Conservation (phyloP, 2,329 filamentous ascomycete genomes). For the Cytospora schulzeri region DNA sequence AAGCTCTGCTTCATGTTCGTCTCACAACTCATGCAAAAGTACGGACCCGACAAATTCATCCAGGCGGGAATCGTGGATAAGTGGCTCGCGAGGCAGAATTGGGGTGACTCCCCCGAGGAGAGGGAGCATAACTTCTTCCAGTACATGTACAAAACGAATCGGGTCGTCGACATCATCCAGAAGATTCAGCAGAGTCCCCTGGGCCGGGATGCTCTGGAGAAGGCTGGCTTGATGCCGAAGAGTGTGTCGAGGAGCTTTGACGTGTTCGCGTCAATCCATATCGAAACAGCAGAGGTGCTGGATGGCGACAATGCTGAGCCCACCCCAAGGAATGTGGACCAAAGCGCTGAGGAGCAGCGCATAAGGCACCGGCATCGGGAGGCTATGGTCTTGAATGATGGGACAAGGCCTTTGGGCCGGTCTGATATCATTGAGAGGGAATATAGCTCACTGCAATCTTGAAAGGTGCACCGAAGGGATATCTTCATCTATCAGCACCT, state of each 20-base stretch:
- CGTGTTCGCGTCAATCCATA: slow-evolving; percentile 25
- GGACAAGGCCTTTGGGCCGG: slow-evolving; percentile 71
- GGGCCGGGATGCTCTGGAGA: slow-evolving; percentile 56
- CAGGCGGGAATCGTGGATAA: slow-evolving; percentile 68
- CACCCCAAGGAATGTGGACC: slow-evolving; percentile 48
- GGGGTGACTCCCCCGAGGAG: slow-evolving; percentile 59
- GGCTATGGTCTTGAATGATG: slow-evolving; percentile 88
- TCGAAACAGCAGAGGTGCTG: slow-evolving; percentile 28
- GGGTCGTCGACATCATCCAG: slow-evolving; percentile 54
- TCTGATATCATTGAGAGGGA: slow-evolving; percentile 78
- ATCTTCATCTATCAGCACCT: neutral
- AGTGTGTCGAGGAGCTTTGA: slow-evolving; percentile 31
- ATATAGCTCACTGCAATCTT: slow-evolving; percentile 41
- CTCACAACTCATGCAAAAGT: slow-evolving; percentile 60
- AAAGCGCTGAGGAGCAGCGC: slow-evolving; percentile 68
- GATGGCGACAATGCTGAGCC: slow-evolving; percentile 33
- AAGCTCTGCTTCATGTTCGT: slow-evolving; percentile 62
- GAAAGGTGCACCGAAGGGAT: neutral
- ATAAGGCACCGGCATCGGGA: slow-evolving; percentile 77
- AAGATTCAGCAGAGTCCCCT: slow-evolving; percentile 50
- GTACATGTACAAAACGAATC: slow-evolving; percentile 56
- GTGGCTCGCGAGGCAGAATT: slow-evolving; percentile 75
- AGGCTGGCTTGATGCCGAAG: slow-evolving; percentile 49
- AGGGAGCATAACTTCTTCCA: slow-evolving; percentile 55
- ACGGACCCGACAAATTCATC: slow-evolving; percentile 58